phyloP scores from a whole-genome alignment of 2,329 filamentous ascomycete species.

The Alternaria arbusti region DNA sequence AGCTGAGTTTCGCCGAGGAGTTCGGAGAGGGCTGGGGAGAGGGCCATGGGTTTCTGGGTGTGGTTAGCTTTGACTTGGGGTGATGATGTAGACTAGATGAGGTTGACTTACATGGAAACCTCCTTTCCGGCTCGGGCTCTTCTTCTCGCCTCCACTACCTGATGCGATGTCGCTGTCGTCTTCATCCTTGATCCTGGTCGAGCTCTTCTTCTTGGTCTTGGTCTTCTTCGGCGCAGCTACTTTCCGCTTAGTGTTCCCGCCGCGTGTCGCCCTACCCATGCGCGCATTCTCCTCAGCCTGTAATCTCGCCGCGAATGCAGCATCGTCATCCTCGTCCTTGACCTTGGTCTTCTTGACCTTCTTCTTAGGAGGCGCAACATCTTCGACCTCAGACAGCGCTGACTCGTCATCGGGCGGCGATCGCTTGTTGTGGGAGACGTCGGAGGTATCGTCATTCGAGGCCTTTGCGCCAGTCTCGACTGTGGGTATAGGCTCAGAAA shows the following conservation, averaged over 20 bases:
- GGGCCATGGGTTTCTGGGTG: constrained; percentile 71
- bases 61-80: constrained; percentile 46
- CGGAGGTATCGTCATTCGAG: constrained; percentile 30
- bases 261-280: constrained; percentile 73
- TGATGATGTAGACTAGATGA: background rate
- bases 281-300: constrained; percentile 88
- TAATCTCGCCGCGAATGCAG: constrained; percentile 81
- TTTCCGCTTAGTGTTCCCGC: constrained; percentile 66
- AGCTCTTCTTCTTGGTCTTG: constrained; percentile 73
- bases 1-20: constrained; percentile 79
- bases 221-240: constrained; percentile 63
- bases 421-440: constrained; percentile 50
- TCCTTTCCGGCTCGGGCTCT: constrained; percentile 76
- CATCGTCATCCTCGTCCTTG: constrained; percentile 79
- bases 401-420: constrained; percentile 50
- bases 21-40: constrained; percentile 72
- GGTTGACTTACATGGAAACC: constrained; percentile 76
- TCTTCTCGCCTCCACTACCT: constrained; percentile 65
- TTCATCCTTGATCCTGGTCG: constrained; percentile 74
- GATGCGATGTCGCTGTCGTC: constrained; percentile 80
- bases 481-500: constrained; percentile 49
- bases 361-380: constrained; percentile 53
- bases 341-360: constrained; percentile 71
- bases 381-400: constrained; percentile 50
- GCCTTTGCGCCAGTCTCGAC: constrained; percentile 41